Evolutionary conservation across 139 green algal genomes (phyloP).

Genomic region (Haematococcus lacustris): DNA sequence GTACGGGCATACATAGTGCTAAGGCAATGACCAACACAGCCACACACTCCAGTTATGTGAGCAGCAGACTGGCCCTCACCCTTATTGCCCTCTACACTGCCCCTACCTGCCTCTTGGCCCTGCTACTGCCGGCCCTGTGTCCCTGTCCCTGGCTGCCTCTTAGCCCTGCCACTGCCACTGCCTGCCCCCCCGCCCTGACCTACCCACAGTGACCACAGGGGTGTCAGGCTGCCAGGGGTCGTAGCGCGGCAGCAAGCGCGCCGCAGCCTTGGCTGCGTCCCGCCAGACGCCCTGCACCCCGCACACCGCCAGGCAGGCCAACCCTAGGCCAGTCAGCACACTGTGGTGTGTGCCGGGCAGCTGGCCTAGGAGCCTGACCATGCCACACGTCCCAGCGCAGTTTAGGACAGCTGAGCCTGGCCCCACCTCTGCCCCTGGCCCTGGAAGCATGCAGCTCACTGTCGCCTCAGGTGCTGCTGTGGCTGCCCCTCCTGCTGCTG

Average conservation of each 20-base stretch:
- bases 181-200: background rate
- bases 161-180: background rate
- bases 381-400: too few relatives aligned
- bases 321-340: background rate
- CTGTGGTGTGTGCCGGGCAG: too few relatives aligned
- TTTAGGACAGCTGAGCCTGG: too few relatives aligned
- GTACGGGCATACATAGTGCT: background rate
- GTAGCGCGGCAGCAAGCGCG: background rate
- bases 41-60: background rate
- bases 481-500: too few relatives aligned
- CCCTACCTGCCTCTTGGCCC: too few relatives aligned
- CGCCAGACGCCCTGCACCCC: constrained; percentile 1
- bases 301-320: background rate
- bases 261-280: constrained; percentile 10
- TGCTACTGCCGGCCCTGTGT: too few relatives aligned
- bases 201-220: constrained; percentile 6
- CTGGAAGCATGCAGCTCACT: too few relatives aligned
- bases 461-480: too few relatives aligned
- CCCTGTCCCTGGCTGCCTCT: background rate
- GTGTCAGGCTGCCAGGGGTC: constrained; percentile 1
- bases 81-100: background rate
- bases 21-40: background rate
- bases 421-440: too few relatives aligned
- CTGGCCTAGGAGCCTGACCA: too few relatives aligned
- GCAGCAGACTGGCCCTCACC: background rate